Conservation (phyloP, 2,329 filamentous ascomycete species). For the Xylariaceae sp. region DNA sequence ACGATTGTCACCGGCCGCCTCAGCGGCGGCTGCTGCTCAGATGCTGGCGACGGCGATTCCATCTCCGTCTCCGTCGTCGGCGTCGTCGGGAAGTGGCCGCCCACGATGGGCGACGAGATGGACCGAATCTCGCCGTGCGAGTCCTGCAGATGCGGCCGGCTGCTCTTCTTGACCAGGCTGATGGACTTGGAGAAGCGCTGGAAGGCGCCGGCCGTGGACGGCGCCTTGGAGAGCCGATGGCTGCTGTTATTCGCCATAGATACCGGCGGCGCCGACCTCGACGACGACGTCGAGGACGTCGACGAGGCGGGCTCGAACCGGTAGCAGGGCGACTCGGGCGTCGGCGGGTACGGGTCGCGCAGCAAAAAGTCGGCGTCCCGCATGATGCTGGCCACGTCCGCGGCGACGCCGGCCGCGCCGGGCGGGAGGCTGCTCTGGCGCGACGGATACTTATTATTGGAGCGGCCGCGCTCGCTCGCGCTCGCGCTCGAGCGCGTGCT, state of each 20-base stretch:
- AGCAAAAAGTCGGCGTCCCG: too few relatives aligned
- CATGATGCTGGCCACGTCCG: too few relatives aligned
- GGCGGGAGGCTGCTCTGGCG: constrained; percentile 35
- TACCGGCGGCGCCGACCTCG: too few relatives aligned
- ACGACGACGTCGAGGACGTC: constrained; percentile 17
- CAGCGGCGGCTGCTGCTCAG: constrained; percentile 14
- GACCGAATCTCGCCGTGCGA: too few relatives aligned
- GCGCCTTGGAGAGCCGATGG: constrained; percentile 34
- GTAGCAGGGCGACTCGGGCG: constrained; percentile 25
- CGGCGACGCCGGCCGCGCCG: too few relatives aligned
- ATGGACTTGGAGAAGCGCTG: constrained; percentile 42
- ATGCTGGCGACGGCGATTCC: constrained; percentile 26
- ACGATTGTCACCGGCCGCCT: background rate
- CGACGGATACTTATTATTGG: constrained; percentile 31
- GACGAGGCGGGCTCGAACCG: constrained; percentile 19
- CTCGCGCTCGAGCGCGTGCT: too few relatives aligned
- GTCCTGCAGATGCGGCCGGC: constrained; percentile 38
- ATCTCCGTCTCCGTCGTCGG: too few relatives aligned
- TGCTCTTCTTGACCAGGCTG: constrained; percentile 48
- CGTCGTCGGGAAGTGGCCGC: too few relatives aligned
- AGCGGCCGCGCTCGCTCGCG: too few relatives aligned
- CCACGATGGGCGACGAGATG: too few relatives aligned
- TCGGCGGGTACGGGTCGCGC: too few relatives aligned
- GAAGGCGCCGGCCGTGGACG: constrained; percentile 40
- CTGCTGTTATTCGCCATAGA: too few relatives aligned